Conservation (phyloP, 305 asterid genomes). For the Fraxinus platypoda region DNA sequence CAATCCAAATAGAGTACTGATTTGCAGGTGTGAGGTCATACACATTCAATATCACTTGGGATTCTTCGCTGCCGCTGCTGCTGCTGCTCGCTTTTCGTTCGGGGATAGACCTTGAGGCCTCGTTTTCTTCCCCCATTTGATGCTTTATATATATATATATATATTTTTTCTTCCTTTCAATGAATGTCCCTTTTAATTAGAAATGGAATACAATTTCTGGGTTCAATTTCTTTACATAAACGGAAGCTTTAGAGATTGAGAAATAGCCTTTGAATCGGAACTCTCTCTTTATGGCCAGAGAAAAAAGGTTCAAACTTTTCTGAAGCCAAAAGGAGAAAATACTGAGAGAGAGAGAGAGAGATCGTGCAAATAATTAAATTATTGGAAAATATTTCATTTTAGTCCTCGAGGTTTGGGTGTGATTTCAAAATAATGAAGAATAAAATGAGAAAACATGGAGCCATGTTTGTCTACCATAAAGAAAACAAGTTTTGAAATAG, state of each 20-base stretch:
- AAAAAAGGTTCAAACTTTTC: conserved; percentile 6
- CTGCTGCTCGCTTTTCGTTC: not conserved
- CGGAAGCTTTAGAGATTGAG: not conserved
- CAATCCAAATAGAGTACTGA: conserved; percentile 39
- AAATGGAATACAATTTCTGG: not conserved
- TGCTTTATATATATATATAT: not conserved
- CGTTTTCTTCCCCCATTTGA: conserved; percentile 25
- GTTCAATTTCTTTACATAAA: not conserved
- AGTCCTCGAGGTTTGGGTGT: no score
- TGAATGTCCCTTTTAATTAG: not conserved
- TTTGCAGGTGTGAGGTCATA: conserved; percentile 42
- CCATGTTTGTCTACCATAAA: no score
- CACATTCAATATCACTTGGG: conserved; percentile 42
- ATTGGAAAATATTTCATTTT: no score
- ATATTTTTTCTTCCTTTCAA: not conserved
- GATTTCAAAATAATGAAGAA: no score
- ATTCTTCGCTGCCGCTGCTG: conserved; percentile 19
- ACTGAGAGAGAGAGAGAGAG: no score
- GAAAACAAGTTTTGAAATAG: no score
- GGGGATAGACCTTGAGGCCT: conserved; percentile 3
- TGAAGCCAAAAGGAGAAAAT: no score
- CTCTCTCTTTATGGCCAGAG: not conserved
- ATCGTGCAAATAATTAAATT: no score
- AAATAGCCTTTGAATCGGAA: not conserved
- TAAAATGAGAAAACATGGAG: no score